Percentiles rank a stretch among this genome's conserved stretches.
Evolutionary conservation across 2,329 filamentous ascomycete genomes (phyloP).

Genomic region (Tolypocladium nubicola): DNA sequence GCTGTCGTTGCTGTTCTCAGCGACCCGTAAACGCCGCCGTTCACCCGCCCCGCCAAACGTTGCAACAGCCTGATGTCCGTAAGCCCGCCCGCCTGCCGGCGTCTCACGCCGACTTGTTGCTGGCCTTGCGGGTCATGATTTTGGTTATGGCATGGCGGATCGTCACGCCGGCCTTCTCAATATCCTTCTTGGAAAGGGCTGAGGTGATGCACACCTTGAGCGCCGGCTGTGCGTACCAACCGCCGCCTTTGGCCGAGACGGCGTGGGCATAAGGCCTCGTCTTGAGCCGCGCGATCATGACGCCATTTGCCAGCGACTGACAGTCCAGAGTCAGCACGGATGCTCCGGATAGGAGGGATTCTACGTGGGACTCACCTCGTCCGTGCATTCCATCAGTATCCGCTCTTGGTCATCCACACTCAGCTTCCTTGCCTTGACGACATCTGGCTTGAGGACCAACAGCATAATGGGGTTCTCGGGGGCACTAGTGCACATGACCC

Average conservation of each 20-base stretch:
- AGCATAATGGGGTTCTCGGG: slow-evolving; percentile 82
- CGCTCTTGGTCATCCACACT: slow-evolving; percentile 69
- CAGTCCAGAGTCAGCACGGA: slow-evolving; percentile 6
- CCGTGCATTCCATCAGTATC: slow-evolving; percentile 82
- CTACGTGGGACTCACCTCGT: slow-evolving; percentile 60
- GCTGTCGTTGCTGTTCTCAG: neutral
- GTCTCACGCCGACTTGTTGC: slow-evolving; percentile 18
- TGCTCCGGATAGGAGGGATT: neutral
- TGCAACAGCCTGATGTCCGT: neutral
- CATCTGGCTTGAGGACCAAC: slow-evolving; percentile 71
- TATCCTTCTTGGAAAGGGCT: slow-evolving; percentile 84
- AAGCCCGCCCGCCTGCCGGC: neutral
- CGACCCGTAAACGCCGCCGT: neutral
- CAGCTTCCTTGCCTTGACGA: slow-evolving; percentile 60
- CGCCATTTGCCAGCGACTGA: slow-evolving; percentile 74
- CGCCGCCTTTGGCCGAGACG: slow-evolving; percentile 57
- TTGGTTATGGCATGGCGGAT: slow-evolving; percentile 93
- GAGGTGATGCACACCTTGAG: slow-evolving; percentile 87
- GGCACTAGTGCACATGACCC: slow-evolving; percentile 73
- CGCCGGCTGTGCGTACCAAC: slow-evolving; percentile 63
- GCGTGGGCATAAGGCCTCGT: slow-evolving; percentile 55
- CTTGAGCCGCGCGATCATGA: slow-evolving; percentile 82
- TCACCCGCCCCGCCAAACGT: neutral
- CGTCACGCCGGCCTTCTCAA: slow-evolving; percentile 81
- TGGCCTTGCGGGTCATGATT: slow-evolving; percentile 61